These are phyloP conservation scores for Chlamydomonas incerta DNA, from an alignment of 139 green algal genomes.

Conservation along the genomic window DNA sequence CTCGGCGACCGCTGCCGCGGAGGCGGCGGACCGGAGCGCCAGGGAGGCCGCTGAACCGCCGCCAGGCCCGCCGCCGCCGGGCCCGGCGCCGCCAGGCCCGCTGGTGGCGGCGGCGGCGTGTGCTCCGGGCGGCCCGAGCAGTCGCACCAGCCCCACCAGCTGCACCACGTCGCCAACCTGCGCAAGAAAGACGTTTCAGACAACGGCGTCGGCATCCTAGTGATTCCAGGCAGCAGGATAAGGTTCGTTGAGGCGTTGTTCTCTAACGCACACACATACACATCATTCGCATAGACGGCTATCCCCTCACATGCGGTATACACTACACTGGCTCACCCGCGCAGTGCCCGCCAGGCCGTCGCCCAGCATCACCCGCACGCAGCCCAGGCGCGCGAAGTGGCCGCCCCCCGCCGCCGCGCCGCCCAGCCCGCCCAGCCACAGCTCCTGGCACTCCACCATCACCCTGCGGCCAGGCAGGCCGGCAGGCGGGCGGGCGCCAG, in stretches of 20 bases:
- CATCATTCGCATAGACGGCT: too few relatives aligned
- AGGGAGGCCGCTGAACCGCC: neutral
- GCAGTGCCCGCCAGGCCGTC: slow-evolving; percentile 26
- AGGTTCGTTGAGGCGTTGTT: too few relatives aligned
- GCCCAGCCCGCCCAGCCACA: slow-evolving; percentile 13
- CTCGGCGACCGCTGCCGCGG: neutral
- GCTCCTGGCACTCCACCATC: slow-evolving; percentile 29
- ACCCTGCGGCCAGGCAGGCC: neutral
- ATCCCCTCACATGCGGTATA: neutral
- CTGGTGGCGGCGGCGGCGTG: too few relatives aligned
- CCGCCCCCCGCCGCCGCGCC: neutral
- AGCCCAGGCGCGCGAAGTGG: neutral
- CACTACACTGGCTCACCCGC: neutral
- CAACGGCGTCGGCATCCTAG: too few relatives aligned
- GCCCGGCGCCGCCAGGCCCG: neutral
- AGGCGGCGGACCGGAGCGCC: neutral
- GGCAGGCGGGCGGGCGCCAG: neutral
- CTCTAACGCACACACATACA: too few relatives aligned
- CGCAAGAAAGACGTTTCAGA: too few relatives aligned
- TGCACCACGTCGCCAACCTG: slow-evolving; percentile 40
- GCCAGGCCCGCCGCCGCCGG: neutral
- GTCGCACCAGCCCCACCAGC: slow-evolving; percentile 3
- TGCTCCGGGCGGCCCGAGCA: neutral
- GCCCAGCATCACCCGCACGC: neutral
- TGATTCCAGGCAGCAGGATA: too few relatives aligned